Base-by-base conservation (phyloP, 2,329 filamentous ascomycete species). In the Ceratocystis ficicola region DNA sequence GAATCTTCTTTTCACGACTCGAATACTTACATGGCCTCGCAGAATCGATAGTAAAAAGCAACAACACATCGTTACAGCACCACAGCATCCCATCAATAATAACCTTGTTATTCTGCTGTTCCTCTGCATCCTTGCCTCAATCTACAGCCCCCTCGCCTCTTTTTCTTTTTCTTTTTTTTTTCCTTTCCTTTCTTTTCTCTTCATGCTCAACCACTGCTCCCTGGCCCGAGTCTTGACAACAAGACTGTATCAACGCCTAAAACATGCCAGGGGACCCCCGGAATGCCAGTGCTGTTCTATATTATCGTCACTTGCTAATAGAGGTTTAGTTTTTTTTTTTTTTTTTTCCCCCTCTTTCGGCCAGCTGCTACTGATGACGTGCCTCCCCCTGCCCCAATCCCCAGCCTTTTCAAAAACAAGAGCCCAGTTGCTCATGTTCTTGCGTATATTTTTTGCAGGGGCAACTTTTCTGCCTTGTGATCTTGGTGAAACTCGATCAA, bases 401-500 rank as follows among this genome's bases (percentile, higher is more conserved):
- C 48, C 48, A 52, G 48, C 48, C 48, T 52, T 52, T 52, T 52
- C 22, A 22, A 25, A 48, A 48, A 48, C 10, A 41, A 41, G 3
- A 41, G 36, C 36, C 36, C 10, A 41, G 36, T 10, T 10, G 36
- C 36, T 41, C 36, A 41, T 41, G 3, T 41, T 41, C 10, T 41
- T 41, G 36, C 36, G 12, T 41, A 15, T 12, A 41, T 41, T 41
- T 10, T 3, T 41, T 41, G 36, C 36, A 41, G 36, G 36, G 36
- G 36, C 10, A 41, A 12, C 36, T 41, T 41, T 41, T 41, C 36
- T 41, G 10, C 36, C 36, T 41, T 20, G n/a, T 20, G 48, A 22
- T 52, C 22, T 52, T 52, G n/a, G 48, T 52, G 48, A 52, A 52
- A 52, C 48, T 52, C 48, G 48, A 52, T 52, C 48, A 52, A 52